Percentiles rank a stretch among this genome's conserved stretches.
Evolutionary conservation across 257 asterid genomes (phyloP).

Genomic region (Handroanthus guayacan): DNA sequence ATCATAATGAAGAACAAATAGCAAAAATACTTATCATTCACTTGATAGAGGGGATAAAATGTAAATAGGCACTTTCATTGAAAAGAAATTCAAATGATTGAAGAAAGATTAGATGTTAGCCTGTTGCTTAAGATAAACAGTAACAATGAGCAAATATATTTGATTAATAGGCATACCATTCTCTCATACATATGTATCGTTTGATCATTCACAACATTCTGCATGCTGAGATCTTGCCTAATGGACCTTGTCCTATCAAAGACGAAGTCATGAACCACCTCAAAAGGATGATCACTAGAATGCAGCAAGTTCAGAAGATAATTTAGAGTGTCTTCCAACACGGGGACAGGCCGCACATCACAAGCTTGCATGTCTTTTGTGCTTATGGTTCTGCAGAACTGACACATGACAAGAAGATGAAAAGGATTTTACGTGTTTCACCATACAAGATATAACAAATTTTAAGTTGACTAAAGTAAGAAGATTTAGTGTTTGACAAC

Average conservation of each 20-base stretch:
- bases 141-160: constrained; percentile 13
- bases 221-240: constrained; percentile 96
- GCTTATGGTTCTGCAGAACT: constrained; percentile 97
- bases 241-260: constrained; percentile 93
- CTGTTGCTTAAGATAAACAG: constrained; percentile 8
- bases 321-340: constrained; percentile 75
- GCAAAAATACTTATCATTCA: neutral
- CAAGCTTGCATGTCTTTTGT: constrained; percentile 57
- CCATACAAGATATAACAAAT: neutral
- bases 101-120: neutral
- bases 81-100: neutral
- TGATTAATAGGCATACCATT: constrained; percentile 65
- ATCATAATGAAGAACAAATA: constrained; percentile 3
- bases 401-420: constrained; percentile 34
- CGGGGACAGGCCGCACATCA: constrained; percentile 84
- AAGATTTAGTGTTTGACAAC: neutral
- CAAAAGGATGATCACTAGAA: constrained; percentile 69
- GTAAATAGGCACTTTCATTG: neutral
- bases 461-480: neutral
- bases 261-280: constrained; percentile 87
- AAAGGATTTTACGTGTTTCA: neutral
- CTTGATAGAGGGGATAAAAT: neutral
- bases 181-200: constrained; percentile 85
- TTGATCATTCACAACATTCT: constrained; percentile 60
- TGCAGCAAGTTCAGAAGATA: constrained; percentile 68